phyloP scores from a whole-genome alignment of 2,329 filamentous ascomycete genomes.

The Penicillium sclerotiorum region DNA sequence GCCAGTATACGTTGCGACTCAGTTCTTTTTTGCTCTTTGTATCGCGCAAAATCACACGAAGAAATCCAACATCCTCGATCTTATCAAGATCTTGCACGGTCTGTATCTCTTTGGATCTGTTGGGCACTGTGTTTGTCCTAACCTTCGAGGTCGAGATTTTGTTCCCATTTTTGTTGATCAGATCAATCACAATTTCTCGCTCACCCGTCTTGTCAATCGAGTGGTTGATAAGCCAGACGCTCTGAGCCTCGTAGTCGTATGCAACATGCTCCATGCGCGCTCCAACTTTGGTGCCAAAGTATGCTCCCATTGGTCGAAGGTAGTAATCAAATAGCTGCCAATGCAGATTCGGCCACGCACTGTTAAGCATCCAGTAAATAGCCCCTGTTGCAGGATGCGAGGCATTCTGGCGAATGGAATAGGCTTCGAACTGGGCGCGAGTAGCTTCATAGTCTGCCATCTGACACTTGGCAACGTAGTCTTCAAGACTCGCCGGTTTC shows the following conservation, averaged over 20 bases:
- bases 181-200: conserved; percentile 52
- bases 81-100: conserved; percentile 35
- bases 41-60: conserved; percentile 54
- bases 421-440: conserved; percentile 61
- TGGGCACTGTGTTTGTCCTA: conserved; percentile 46
- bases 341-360: conserved; percentile 66
- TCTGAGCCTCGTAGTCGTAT: conserved; percentile 55
- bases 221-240: conserved; percentile 59
- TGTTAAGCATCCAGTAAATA: conserved; percentile 70
- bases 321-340: conserved; percentile 70
- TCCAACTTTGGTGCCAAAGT: conserved; percentile 61
- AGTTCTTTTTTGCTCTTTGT: conserved; percentile 33
- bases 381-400: conserved; percentile 59
- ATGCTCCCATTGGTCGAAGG: conserved; percentile 59
- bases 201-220: conserved; percentile 43
- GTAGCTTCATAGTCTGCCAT: conserved; percentile 68
- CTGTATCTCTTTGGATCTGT: conserved; percentile 45
- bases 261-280: conserved; percentile 56
- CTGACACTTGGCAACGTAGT: conserved; percentile 63
- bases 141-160: conserved; percentile 39
- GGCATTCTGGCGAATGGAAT: conserved; percentile 54
- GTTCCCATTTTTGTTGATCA: conserved; percentile 54
- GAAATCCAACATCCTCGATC: conserved; percentile 50
- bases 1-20: conserved; percentile 65
- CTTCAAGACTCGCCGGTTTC: conserved; percentile 53